Percentiles rank a stretch among this genome's conserved stretches.
Evolutionary conservation across 768 basidiomycete genomes (phyloP).

Genomic region (Leccinum truebloodii): DNA sequence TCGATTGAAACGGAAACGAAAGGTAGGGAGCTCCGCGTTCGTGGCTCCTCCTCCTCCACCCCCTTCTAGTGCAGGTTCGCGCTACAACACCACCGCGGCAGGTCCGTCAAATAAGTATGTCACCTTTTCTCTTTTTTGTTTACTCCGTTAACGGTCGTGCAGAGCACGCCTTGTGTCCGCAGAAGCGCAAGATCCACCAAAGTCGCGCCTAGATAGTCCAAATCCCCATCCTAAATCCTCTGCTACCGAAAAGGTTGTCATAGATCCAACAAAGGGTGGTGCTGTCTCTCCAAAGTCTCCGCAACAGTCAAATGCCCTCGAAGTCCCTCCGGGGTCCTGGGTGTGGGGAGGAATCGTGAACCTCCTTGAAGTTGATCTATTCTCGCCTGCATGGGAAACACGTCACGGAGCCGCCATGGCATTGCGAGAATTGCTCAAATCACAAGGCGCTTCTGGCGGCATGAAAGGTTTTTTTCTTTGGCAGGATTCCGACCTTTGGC

Average conservation of each 20-base stretch:
- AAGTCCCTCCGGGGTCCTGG: conserved; percentile 76
- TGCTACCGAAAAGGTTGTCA: conserved; percentile 62
- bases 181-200: conserved; percentile 53
- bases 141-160: conserved; percentile 3
- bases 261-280: conserved; percentile 84
- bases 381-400: conserved; percentile 88
- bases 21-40: conserved; percentile 80
- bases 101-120: conserved; percentile 62
- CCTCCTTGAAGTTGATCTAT: conserved; percentile 79
- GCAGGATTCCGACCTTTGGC: background rate
- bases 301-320: conserved; percentile 76
- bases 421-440: conserved; percentile 81
- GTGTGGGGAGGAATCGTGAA: conserved; percentile 84
- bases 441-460: conserved; percentile 80
- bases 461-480: conserved; percentile 58
- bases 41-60: conserved; percentile 69
- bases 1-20: conserved; percentile 92
- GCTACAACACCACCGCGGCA: conserved; percentile 58
- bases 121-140: background rate
- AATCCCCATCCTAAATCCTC: conserved; percentile 40
- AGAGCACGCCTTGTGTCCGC: conserved; percentile 76
- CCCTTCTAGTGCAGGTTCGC: conserved; percentile 56
- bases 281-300: conserved; percentile 76
- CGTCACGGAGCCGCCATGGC: conserved; percentile 94
- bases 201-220: conserved; percentile 62